Base-by-base conservation (phyloP, 805 yeast genomes). In the Cyberlindnera amylophila region DNA sequence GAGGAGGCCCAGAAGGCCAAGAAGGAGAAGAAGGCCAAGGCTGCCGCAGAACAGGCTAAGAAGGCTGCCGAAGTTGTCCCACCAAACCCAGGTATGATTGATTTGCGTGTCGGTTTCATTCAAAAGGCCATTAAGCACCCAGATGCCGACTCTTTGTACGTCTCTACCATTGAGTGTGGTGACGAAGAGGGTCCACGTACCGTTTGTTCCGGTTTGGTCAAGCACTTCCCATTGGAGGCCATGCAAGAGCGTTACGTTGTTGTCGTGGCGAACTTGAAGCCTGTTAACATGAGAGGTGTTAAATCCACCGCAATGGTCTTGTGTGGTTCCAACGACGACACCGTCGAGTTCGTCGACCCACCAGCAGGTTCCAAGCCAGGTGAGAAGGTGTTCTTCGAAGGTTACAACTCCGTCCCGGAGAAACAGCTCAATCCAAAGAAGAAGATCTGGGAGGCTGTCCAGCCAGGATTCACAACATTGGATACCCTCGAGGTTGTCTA, bases 111-210 rank as follows among this genome's bases (percentile, higher is more conserved):
- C 49, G 99, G 99, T 41, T 88, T 82, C 74, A 93, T 93, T 60
- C 89, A 91, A 71, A 93, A 95, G 72, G 96, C 97, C 41, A 74
- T 86, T 60, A 87, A 86, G 66, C 99, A 93, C 70, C 99, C 99
- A 50, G 91, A 93, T 65, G 99, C 99, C 28, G 99, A 93, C 67
- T 76, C 96, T 2, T 74, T 93, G 57, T 93, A 93, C 64, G 96
- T 93, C 44, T 93, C 98, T 23, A 93, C 99, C 39, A 93, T 93
- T 57, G 87, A 95, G 50, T 81, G 86, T 74, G 99, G 99, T 54
- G 99, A 93, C 58, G 90, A 74, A 49, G 96, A 87, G 63, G 95
- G 95, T 46, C 99, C 99, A 61, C 81, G 99, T 74, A 93, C 98
- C 24, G 96, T 93, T 44, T 93, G 99, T 72, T 87, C 96, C 11